Percentiles rank a stretch among this genome's conserved stretches.
These are phyloP conservation scores for Halophytophthora polymorphica DNA, from an alignment of 352 stramenopile genomes.

Conservation along the genomic window DNA sequence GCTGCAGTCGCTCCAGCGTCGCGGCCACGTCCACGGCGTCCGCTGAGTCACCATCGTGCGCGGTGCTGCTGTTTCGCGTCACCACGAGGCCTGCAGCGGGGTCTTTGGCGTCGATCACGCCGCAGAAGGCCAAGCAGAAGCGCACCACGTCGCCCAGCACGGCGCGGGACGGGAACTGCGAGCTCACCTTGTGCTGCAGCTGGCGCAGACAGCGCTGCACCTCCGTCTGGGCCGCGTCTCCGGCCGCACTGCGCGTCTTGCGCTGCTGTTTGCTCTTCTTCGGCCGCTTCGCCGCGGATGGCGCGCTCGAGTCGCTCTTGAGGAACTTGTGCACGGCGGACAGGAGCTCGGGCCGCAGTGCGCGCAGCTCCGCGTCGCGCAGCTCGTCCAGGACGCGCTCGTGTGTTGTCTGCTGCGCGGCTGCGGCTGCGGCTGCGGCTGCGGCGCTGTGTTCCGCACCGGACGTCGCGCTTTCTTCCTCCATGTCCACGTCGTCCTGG, in stretches of 20 bases:
- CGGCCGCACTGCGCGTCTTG: slow-evolving; percentile 10
- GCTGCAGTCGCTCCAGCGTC: slow-evolving; percentile 32
- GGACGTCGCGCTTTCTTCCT: neutral
- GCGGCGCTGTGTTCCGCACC: neutral
- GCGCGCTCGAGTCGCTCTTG: slow-evolving; percentile 17
- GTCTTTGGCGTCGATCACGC: slow-evolving; percentile 41
- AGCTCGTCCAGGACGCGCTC: slow-evolving; percentile 10
- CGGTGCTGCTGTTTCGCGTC: slow-evolving; percentile 3
- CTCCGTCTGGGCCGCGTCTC: slow-evolving; percentile 17
- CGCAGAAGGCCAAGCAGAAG: slow-evolving; percentile 39
- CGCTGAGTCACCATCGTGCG: neutral
- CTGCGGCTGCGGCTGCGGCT: neutral
- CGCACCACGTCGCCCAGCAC: slow-evolving; percentile 42
- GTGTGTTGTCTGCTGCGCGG: slow-evolving; percentile 10
- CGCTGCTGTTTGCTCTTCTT: slow-evolving; percentile 62
- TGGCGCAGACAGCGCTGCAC: slow-evolving; percentile 33
- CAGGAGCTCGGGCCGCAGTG: slow-evolving; percentile 44
- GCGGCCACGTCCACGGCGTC: slow-evolving; percentile 26
- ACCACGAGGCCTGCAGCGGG: slow-evolving; percentile 27
- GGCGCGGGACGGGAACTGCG: slow-evolving; percentile 23
- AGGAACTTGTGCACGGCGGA: slow-evolving; percentile 31
- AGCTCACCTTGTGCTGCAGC: slow-evolving; percentile 36
- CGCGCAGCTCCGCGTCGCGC: slow-evolving; percentile 33
- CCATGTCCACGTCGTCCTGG: slow-evolving; percentile 22
- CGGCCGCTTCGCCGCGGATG: slow-evolving; percentile 46